Base-by-base conservation (phyloP, 371 early-diverging fungal genomes). In the Syncephalastrum racemosum region DNA sequence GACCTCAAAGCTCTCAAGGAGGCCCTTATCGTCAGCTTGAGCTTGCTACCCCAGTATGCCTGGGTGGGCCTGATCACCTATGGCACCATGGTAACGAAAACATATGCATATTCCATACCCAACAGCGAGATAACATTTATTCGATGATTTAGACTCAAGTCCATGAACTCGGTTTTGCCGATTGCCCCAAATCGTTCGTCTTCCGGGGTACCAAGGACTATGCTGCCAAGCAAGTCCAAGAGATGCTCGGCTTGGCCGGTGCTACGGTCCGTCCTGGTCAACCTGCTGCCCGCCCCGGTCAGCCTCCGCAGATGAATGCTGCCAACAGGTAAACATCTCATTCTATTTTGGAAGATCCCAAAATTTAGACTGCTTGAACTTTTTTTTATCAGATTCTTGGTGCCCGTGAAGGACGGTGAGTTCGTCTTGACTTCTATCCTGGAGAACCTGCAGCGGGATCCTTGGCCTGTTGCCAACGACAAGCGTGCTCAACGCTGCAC, bases 151-250 rank as follows among this genome's bases (percentile, higher is more conserved):
- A 92, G 92, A 81, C 90, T 51, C 91, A 94, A 79, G 88, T 98
- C 23, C 97, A 97, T 77, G 92, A 97, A 71, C 80, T 98, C 22
- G 97, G 97, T 8, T 94, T 93, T 67, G 80, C 83, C 53, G 97
- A 95, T 47, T 96, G 96, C 62, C 97, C 96, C 41, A 98, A 96
- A 68, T 96, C 95, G 12, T 96, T 94, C 75, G 94, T 98, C 16
- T 99, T 99, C 83, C 92, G 97, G 59, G 99, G 99, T 10, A 87
- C 90, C 60, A 99, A 98, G 75, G 96, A 97, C 54, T 99, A 99
- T 80, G 85, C 81, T 31, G 80, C 87, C 48, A 93, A 97, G 70
- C 94, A 96, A 73, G 89, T 99, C 51, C 95, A 95, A 73, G 95
- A 96, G 53, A 94, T 98, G 95, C 88, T 99, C 24, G 91, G 90